Base-by-base conservation (phyloP, 306 rosid species). In the Corylus americana region DNA sequence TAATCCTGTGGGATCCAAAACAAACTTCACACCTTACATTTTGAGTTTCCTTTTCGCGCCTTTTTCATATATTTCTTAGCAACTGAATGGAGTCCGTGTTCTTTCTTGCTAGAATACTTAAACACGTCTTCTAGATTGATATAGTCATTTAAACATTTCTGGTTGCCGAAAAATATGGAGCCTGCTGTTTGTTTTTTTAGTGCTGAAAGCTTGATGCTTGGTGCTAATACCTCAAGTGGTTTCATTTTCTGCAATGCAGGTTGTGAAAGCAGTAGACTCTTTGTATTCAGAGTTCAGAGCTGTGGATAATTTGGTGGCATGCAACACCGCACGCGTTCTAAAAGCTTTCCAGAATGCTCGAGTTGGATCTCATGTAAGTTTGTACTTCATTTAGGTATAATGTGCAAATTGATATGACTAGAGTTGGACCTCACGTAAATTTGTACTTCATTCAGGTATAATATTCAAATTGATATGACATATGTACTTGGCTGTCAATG, bases 371-470 rank as follows among this genome's bases (percentile, higher is more conserved):
- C 97, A 91, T 88, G 98, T 94, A 71, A 84, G 92, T 82, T 18
- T 49, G 55, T 17, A 8, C 48, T 20, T 75, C n/a, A 72, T 75
- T 63, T 72, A 29, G 55, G 73, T 74, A 70, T 37, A 11, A 42
- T 62, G 51, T 47, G 39, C 18, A 22, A 72, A 73, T 77, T 25
- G 45, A 53, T 83, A 42, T 48, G 8, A 42, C 89, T 70, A 88
- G 93, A 83, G 85, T 94, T 88, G 98, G 98, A 83, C 88, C 92
- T 82, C 97, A 89, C 86, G 97, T 94, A 71, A 84, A 90, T 82
- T 20, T 49, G 53, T 17, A 9, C 49, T 27, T 75, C 22, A 73
- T 76, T 64, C 69, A 31, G 55, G 71, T 62, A 70, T 37, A 14
- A 42, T 62, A 45, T 47, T 27, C 18, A 22, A 73, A 73, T 77